These are phyloP conservation scores for Spiraea crenata DNA, from an alignment of 331 rosid species.

Conservation along the genomic window DNA sequence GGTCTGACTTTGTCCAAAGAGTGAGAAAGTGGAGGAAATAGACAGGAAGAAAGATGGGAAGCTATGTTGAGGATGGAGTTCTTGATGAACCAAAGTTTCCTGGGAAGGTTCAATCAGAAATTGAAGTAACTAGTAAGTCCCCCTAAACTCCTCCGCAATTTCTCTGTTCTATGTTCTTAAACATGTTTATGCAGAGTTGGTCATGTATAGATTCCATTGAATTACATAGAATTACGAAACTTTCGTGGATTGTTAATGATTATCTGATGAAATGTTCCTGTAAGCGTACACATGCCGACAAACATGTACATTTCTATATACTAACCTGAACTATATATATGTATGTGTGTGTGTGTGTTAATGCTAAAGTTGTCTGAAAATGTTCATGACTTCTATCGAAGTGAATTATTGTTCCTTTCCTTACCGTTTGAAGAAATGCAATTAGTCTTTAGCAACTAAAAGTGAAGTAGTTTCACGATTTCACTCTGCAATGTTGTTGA, in stretches of 20 bases:
- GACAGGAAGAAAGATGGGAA: background rate
- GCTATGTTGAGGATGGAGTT: constrained; percentile 2
- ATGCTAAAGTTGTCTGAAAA: no score
- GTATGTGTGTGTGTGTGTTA: no score
- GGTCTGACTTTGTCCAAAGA: background rate
- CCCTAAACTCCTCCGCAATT: background rate
- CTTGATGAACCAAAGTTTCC: background rate
- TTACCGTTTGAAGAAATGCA: background rate
- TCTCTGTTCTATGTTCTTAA: background rate
- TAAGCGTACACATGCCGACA: no score
- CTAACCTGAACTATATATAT: no score
- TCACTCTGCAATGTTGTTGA: background rate
- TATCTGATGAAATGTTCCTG: background rate
- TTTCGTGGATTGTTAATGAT: background rate
- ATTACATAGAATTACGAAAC: background rate
- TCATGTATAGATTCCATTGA: background rate
- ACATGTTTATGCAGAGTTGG: background rate
- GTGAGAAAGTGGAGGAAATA: background rate
- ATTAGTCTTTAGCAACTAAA: background rate
- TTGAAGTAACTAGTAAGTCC: background rate
- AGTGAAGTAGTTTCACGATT: background rate
- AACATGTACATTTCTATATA: no score
- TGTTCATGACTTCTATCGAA: no score
- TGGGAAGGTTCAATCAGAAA: background rate
- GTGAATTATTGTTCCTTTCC: no score